Conservation (phyloP, 305 asterid genomes). For the Fraxinus albicans region DNA sequence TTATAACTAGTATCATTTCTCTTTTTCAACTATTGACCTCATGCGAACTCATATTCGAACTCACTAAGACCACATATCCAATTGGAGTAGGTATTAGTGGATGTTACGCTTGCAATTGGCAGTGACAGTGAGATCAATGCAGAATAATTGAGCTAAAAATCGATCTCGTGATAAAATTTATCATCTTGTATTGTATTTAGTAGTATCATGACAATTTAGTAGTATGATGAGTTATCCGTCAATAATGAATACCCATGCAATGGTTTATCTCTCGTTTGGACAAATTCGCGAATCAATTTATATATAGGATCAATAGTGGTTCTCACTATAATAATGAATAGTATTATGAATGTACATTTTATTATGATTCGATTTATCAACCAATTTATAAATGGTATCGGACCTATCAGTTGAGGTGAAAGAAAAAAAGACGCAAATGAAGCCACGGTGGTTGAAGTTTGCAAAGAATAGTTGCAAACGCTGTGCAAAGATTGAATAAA, state of each 20-base stretch:
- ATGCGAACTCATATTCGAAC: neutral
- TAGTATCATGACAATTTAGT: neutral
- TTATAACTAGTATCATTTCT: neutral
- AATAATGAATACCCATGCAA: neutral
- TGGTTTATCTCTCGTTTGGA: neutral
- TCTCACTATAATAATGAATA: neutral
- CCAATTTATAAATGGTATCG: neutral
- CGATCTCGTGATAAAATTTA: slow-evolving; percentile 24
- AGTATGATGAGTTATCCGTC: neutral
- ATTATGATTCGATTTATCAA: neutral
- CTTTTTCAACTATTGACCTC: neutral
- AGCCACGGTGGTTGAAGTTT: neutral
- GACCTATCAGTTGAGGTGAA: neutral
- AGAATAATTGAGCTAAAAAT: slow-evolving; percentile 16
- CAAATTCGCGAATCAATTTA: neutral
- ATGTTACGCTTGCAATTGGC: neutral
- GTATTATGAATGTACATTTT: neutral
- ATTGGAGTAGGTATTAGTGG: neutral
- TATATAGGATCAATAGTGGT: neutral
- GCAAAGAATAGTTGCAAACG: slow-evolving; percentile 1
- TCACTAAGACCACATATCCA: neutral
- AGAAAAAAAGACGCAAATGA: too few relatives aligned
- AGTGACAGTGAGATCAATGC: neutral
- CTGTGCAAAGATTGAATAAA: neutral
- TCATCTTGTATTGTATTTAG: neutral